Base-by-base conservation (phyloP, 148 eudicot genomes). In the Cornus controversa region DNA sequence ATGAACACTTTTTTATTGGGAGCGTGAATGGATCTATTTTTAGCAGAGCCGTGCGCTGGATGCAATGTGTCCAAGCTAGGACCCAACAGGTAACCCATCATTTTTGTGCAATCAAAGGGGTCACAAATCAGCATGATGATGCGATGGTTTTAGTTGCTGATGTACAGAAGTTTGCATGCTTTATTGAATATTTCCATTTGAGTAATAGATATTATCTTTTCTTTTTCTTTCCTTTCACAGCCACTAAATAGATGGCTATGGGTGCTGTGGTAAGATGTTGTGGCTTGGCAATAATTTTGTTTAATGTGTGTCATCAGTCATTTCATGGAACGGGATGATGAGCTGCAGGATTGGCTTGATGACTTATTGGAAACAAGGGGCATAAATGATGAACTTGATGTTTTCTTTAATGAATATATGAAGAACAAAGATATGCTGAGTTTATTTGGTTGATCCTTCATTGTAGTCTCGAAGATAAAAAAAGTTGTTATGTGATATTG, bases 311-410 rank as follows among this genome's bases (percentile, higher is more conserved):
- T 28, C 66, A 31, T 60, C 50, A 74, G 62, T 75, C 37, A 57
- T 74, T 80, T 31, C 94, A 96, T 97, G 89, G 97, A 93, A 75
- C 75, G 93, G 90, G 99, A 96, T 77, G 99, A 91, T 75, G 77
- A 87, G 69, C 87, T 96, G 76, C 98, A 96, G 82, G 64, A 87
- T 65, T 88, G 89, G 8, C 93, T 96, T 15, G 88, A 90, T 70
- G 89, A 89, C 8, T 93, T 80, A 86, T 79, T 96, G 84, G 97
- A 91, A 87, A 83, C 75, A 66, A 93, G 99, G 83, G 97, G 96
- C 66, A 87, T 96, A 76, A 85, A 91, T 82, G 97, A 91, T 69
- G 78, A 85, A 28, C 90, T 96, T n/a, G 91, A 90, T 77, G 85
- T 25, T 68, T 90, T 87, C 81, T 84, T 96, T 88, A 93, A 93